Base-by-base conservation (phyloP, 2,329 filamentous ascomycete genomes). In the Daldinia eschscholtzii region DNA sequence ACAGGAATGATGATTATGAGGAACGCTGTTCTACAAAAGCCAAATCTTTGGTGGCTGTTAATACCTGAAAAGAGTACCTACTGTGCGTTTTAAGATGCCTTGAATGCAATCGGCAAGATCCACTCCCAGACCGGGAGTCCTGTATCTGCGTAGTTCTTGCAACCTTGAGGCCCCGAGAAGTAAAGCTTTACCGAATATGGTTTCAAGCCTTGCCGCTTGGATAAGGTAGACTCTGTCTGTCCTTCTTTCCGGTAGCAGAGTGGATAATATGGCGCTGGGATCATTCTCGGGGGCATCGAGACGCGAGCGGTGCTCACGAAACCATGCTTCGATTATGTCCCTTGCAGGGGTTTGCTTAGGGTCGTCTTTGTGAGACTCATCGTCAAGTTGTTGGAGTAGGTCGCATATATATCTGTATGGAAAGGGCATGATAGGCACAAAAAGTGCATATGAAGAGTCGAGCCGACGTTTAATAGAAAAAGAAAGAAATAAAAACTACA, bases 151-250 rank as follows among this genome's bases (percentile, higher is more conserved):
- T 10, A 97, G 83, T 50, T 92, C 86, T 13, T 81, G 80, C 30
- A 86, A 83, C 13, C 92, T 87, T 2, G 86, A 88, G 2, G 82
- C 80, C 0, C 91, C 89, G 26, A 97, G 84, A 4, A 85, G 79
- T n/a, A 95, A 83, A 20, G 88, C 87, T 35, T 89, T 87, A 2
- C 85, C 87, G 15, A 97, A 84, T n/a, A 93, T 86, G 58, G 85
- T 88, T 63, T 90, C 87, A 0, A 97, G 83, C 0, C 82, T 84
- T 7, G 81, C 76, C 5, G 87, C 82, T 75, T 92, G 88, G 1
- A 97, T 83, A 41, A 85, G 86, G 77, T 94, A 97, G 1, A 95
- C 92, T 30, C 93, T 87, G 76, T 97, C 93, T 2, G 89, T 90
- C 60, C 93, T 86, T 71, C 86, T 89, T 70, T 94, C 90, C 0